These are phyloP conservation scores for Cryptosporidium bovis DNA, from an alignment of 169 alveolate species.

Conservation along the genomic window DNA sequence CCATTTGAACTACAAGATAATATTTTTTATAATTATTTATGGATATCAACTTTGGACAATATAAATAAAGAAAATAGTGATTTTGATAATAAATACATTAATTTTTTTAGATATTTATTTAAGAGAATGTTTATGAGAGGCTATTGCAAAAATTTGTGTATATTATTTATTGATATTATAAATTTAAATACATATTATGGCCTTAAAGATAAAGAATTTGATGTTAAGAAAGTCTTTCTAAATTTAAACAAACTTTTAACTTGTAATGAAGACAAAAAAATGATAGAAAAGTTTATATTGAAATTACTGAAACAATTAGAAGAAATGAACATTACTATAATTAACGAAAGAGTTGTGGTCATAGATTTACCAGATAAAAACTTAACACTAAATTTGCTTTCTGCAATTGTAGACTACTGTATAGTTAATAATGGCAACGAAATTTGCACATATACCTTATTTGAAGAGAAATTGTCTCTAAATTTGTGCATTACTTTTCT, in stretches of 20 bases:
- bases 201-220: not conserved
- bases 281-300: too few species aligned
- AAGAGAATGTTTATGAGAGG: slow-evolving; percentile 46
- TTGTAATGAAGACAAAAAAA: too few species aligned
- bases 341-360: too few species aligned
- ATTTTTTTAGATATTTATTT: not conserved
- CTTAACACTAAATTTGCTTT: not conserved
- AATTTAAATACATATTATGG: not conserved
- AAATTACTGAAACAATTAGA: too few species aligned
- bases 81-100: not conserved
- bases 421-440: too few species aligned
- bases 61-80: not conserved
- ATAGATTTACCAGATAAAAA: too few species aligned
- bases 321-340: too few species aligned
- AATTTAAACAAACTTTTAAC: not conserved
- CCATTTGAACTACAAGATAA: slow-evolving; percentile 44
- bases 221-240: not conserved
- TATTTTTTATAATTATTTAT: slow-evolving; percentile 2
- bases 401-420: not conserved
- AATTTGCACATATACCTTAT: too few species aligned
- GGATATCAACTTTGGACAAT: slow-evolving; percentile 5
- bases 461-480: too few species aligned
- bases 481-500: too few species aligned
- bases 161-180: slow-evolving; percentile 1
- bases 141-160: slow-evolving; percentile 15